These are phyloP conservation scores for Tulasnella sp. DNA, from an alignment of 768 basidiomycete genomes.

Conservation along the genomic window DNA sequence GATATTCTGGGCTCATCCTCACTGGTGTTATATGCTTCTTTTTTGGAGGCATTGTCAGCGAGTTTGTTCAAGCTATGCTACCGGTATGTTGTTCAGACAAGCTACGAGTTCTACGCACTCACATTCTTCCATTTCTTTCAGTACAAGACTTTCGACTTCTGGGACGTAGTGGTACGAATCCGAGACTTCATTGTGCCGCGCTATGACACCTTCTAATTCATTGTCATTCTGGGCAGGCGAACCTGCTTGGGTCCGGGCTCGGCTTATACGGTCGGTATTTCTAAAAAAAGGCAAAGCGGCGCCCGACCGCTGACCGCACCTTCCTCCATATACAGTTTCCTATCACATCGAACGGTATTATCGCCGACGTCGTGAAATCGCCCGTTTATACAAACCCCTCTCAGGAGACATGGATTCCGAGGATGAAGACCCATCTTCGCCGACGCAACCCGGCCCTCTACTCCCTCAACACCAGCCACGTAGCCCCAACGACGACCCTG, in stretches of 20 bases:
- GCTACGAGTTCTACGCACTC: not conserved
- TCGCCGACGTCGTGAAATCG: constrained; percentile 77
- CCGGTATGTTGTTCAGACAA: constrained; percentile 48
- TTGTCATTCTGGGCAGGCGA: constrained; percentile 51
- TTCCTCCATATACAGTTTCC: constrained; percentile 25
- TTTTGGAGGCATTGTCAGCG: constrained; percentile 75
- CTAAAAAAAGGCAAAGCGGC: not conserved
- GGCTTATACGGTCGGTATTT: constrained; percentile 56
- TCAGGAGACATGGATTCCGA: constrained; percentile 49
- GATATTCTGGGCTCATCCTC: constrained; percentile 63
- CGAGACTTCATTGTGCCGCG: constrained; percentile 18
- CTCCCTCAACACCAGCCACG: constrained; percentile 55
- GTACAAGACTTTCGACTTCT: constrained; percentile 68
- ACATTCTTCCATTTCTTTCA: constrained; percentile 34
- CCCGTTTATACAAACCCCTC: constrained; percentile 71
- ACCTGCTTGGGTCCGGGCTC: constrained; percentile 64
- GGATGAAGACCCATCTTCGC: constrained; percentile 42
- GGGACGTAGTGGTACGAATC: constrained; percentile 61
- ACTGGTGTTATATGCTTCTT: constrained; percentile 69
- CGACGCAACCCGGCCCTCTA: constrained; percentile 47
- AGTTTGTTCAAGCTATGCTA: constrained; percentile 72
- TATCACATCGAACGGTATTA: constrained; percentile 72
- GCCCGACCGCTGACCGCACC: not conserved
- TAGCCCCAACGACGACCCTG: constrained; percentile 29
- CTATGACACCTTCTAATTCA: constrained; percentile 27